Evolutionary conservation across 1,139 yeast genomes (phyloP), one percentile per base, ranked within the genome.

Genomic region (Blastobotrys niveus): DNA sequence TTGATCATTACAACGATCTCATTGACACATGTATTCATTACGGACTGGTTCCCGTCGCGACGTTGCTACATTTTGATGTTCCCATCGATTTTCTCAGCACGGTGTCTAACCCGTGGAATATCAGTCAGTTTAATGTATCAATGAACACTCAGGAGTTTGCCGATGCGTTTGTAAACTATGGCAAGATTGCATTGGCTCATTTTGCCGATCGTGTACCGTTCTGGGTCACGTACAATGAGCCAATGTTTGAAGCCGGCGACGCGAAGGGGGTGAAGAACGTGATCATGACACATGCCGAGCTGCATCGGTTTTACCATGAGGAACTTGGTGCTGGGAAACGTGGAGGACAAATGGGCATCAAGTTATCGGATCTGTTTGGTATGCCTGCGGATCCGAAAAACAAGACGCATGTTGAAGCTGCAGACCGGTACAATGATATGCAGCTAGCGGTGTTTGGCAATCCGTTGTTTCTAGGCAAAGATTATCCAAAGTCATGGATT

Each of bases 391-490:
- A 27, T n/a, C 10, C 20, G 5, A 9, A n/a, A 3, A 27, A n/a
- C 22, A 5, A 9, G 8, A 50, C 48, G 10, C 57, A 55, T 40
- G 10, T 26, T 1, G 46, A 34, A 15, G 69, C 70, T 5, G 64
- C 69, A 3, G 43, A 52, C 15, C 53, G 68, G 47, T 53, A 48
- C 25, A 54, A 64, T 42, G 66, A 61, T 19, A 55, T 63, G 31
- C 47, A 54, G 5, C 53, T 63, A 10, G 66, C 58, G 18, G 51
- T 62, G 52, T 57, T 65, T 45, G 61, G 58, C 3, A 57, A 65
- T 41, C 69, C 71, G 3, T 56, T 66, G 20, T 61, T 58, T 50
- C 51, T 58, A 19, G 48, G 51, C 30, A 70, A 70, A 4, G 66
- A 66, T 44, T 63, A 60, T 34, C 69, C 70, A 2, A 53, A 58